Base-by-base conservation (phyloP, 257 asterid genomes). In the Nicotiana tabacum region DNA sequence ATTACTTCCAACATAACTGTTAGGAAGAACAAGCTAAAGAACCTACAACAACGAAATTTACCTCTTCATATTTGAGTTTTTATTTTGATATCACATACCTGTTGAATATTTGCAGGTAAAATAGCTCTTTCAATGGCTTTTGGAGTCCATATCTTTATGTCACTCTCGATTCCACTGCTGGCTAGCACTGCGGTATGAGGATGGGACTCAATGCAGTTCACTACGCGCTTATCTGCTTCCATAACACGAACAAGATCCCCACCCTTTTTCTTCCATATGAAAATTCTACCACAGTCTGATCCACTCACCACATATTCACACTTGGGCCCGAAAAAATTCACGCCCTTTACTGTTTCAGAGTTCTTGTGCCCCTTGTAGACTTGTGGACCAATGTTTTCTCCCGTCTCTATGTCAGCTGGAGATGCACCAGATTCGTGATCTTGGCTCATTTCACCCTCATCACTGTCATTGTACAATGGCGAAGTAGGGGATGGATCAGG, bases 221-320 rank as follows among this genome's bases (percentile, higher is more conserved):
- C 99, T 27, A 91, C 86, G 33, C 83, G 83, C 82, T 88, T 88
- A 89, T 92, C 98, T 82, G 95, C 98, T 87, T 94, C 94, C 94
- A 94, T 89, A 74, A 94, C 92, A 88, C 96, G 94, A 81, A 96
- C 82, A 84, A 96, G 98, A 85, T 90, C 85, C 80, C 98, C 97
- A 16, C 86, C 89, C 85, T 88, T 94, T 86, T 94, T 95, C 80
- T 89, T 96, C 99, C 99, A 96, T 82, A 96, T 91, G 87, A 92
- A 96, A 83, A 96, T 93, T 53, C 98, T 85, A 65, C 98, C 99
- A 92, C 98, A 94, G 64, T 94, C 97, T 24, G 99, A 96, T 68
- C 98, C 98, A 77, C 97, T 94, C 86, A 90, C 91, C 67, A 96
- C 94, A 88, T 94, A 96, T 78, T 96, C 99, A 64, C 93, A 86